Percentiles rank a stretch among this genome's conserved stretches.
phyloP scores from a whole-genome alignment of 345 rosid species.

The Draba incana region DNA sequence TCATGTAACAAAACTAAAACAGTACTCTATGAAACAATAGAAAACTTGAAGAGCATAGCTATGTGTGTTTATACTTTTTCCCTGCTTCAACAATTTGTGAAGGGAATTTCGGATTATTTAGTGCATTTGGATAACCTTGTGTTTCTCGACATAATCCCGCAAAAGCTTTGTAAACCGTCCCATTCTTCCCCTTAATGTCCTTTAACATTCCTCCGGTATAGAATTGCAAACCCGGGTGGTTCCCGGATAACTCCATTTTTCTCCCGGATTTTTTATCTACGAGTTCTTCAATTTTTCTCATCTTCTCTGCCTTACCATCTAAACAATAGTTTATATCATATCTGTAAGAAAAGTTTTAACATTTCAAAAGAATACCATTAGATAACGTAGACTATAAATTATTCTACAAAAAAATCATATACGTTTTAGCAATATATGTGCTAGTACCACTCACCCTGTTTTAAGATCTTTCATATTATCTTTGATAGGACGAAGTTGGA shows the following conservation, averaged over 20 bases:
- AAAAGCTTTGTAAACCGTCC: constrained; percentile 56
- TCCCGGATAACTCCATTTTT: constrained; percentile 61
- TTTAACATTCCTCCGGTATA: constrained; percentile 63
- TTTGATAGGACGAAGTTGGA: constrained; percentile 50
- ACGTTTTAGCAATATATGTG: background rate
- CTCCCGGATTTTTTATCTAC: constrained; percentile 69
- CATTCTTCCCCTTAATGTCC: constrained; percentile 71
- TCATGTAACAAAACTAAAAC: constrained; percentile 7
- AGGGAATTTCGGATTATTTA: constrained; percentile 79
- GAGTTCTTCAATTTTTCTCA: constrained; percentile 66
- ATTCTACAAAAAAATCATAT: background rate
- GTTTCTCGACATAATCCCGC: constrained; percentile 88
- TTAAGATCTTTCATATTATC: constrained; percentile 58
- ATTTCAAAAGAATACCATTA: background rate
- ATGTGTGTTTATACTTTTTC: constrained; percentile 59
- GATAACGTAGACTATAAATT: background rate
- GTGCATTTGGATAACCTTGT: constrained; percentile 76
- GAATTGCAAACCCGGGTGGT: constrained; percentile 82
- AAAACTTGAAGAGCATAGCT: constrained; percentile 71
- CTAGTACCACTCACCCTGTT: constrained; percentile 45
- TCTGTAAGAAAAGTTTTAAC: constrained; percentile 5
- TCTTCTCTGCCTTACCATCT: constrained; percentile 41
- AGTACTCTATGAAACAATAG: constrained; percentile 37
- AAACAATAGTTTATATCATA: constrained; percentile 81
- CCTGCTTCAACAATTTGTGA: constrained; percentile 64